Percentiles rank a stretch among this genome's conserved stretches.
phyloP scores from a whole-genome alignment of 148 eudicot genomes.

The Chenopodium berlandieri region DNA sequence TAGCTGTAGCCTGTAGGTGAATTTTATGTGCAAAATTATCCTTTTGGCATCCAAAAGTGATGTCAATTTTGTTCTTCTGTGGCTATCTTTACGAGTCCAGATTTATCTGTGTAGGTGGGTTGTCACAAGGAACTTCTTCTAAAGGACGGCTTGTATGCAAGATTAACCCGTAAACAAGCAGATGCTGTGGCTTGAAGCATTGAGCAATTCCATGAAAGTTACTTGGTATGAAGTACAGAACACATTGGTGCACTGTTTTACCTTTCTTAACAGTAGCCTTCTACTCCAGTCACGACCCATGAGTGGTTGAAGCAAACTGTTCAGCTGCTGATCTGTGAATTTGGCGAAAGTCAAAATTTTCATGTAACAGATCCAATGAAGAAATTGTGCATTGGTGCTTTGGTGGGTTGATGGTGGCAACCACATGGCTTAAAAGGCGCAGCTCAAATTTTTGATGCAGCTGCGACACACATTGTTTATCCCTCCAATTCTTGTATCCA shows the following conservation, averaged over 20 bases:
- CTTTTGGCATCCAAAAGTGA: background rate
- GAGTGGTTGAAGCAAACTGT: background rate
- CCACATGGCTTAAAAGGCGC: conserved; percentile 8
- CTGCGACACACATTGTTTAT: conserved; percentile 12
- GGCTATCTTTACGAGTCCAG: background rate
- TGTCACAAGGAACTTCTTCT: conserved; percentile 73
- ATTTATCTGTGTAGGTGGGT: conserved; percentile 52
- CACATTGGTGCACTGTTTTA: background rate
- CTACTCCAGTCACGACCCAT: conserved; percentile 6
- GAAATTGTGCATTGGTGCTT: background rate
- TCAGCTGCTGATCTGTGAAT: background rate
- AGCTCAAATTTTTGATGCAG: conserved; percentile 31
- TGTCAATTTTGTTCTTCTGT: background rate
- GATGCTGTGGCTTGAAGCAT: conserved; percentile 65
- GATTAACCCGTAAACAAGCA: conserved; percentile 74
- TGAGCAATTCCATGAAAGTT: background rate
- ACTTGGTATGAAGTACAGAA: background rate
- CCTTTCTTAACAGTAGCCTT: conserved; percentile 1
- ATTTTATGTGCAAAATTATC: background rate
- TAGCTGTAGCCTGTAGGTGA: background rate
- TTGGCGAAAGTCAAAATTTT: background rate
- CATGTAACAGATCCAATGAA: background rate
- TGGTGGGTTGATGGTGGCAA: background rate
- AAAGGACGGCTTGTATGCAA: conserved; percentile 82
- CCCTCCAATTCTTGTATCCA: background rate